Evolutionary conservation across 495 filamentous ascomycete genomes (phyloP).

Genomic region (Tuber borchii): DNA sequence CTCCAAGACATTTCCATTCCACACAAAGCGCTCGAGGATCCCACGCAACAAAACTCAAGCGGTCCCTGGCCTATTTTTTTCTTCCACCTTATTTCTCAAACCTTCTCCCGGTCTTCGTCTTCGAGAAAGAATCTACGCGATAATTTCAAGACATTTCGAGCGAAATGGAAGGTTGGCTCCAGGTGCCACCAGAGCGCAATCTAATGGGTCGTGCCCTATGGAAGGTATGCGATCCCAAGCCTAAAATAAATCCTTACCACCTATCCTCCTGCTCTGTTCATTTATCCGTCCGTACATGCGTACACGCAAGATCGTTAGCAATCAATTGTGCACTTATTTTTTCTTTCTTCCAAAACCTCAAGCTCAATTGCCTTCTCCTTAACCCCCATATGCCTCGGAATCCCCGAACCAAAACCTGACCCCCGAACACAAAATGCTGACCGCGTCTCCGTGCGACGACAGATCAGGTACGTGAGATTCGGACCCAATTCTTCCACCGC

Average conservation of each 20-base stretch:
- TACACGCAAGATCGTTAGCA: neutral
- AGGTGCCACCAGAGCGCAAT: slow-evolving; percentile 39
- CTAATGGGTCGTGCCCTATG: slow-evolving; percentile 39
- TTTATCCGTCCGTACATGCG: neutral
- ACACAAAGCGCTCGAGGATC: neutral
- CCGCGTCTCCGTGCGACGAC: slow-evolving; percentile 7
- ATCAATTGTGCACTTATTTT: neutral
- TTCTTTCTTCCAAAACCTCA: neutral
- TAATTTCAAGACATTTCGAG: neutral
- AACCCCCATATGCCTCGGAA: neutral
- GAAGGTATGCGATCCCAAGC: slow-evolving; percentile 34
- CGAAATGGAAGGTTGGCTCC: slow-evolving; percentile 42
- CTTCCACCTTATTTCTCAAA: neutral
- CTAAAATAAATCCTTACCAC: neutral
- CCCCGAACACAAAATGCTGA: neutral
- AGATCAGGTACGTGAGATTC: slow-evolving; percentile 39
- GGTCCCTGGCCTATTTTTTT: neutral
- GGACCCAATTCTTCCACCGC: slow-evolving; percentile 21
- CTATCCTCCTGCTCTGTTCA: neutral
- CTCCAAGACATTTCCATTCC: neutral
- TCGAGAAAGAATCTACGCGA: neutral
- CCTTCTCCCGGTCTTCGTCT: neutral
- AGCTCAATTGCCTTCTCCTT: neutral
- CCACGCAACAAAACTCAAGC: neutral
- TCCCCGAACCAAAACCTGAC: neutral